Evolutionary conservation across 1,284 basidiomycete species (phyloP).

Genomic region (Boletus smithii): DNA sequence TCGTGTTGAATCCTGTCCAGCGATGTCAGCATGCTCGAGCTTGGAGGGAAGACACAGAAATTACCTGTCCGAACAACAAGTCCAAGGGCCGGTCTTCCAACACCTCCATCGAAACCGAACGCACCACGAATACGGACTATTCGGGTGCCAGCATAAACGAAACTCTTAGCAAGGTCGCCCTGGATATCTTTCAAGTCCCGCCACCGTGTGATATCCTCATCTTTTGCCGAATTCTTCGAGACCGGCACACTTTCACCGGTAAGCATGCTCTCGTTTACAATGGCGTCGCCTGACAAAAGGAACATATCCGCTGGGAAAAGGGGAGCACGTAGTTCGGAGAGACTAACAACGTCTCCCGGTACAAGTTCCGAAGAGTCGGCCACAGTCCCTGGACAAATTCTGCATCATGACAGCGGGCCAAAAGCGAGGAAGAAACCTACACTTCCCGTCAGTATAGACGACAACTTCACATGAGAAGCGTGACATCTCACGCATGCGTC

Average conservation of each 20-base stretch:
- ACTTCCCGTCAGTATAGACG: conserved; percentile 70
- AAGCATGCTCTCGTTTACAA: conserved; percentile 98
- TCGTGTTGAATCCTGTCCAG: conserved; percentile 85
- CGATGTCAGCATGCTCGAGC: conserved; percentile 2
- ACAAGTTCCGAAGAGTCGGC: conserved; percentile 81
- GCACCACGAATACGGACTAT: conserved; percentile 87
- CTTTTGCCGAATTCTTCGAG: conserved; percentile 77
- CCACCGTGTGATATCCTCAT: conserved; percentile 70
- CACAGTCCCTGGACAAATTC: conserved; percentile 54
- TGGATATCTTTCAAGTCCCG: conserved; percentile 64
- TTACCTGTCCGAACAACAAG: conserved; percentile 88
- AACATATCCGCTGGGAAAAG: conserved; percentile 91
- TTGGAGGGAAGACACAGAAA: conserved; percentile 10
- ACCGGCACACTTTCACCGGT: conserved; percentile 96
- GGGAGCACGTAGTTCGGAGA: conserved; percentile 73
- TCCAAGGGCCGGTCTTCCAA: conserved; percentile 71
- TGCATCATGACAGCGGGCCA: neutral
- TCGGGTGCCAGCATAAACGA: conserved; percentile 90
- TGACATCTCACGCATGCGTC: conserved; percentile 96
- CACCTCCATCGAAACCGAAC: conserved; percentile 49
- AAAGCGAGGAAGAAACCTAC: conserved; percentile 44
- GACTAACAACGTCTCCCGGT: conserved; percentile 91
- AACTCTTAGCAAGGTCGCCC: conserved; percentile 77
- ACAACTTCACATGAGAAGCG: conserved; percentile 82
- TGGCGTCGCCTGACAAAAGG: conserved; percentile 91